Evolutionary conservation across 768 basidiomycete species (phyloP).

Genomic region (Boletus patriciae): DNA sequence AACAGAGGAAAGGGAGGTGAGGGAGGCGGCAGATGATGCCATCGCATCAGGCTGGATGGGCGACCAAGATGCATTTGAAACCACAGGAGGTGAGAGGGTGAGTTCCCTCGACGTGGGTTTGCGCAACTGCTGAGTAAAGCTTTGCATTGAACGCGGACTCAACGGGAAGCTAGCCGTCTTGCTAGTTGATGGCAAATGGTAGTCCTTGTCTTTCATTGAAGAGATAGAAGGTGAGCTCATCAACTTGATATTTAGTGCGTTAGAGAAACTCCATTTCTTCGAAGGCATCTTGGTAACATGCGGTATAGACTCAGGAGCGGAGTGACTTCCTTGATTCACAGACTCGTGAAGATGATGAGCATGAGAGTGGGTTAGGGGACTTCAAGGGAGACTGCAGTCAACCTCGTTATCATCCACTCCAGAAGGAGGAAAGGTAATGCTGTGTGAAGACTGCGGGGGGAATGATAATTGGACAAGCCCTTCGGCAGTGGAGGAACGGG

Average conservation of each 20-base stretch:
- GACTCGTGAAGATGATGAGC: constrained; percentile 41
- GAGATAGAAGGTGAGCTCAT: constrained; percentile 63
- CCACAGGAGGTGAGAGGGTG: constrained; percentile 43
- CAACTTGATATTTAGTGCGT: constrained; percentile 73
- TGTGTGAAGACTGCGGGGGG: constrained; percentile 60
- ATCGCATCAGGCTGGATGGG: constrained; percentile 73
- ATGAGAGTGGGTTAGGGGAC: constrained; percentile 41
- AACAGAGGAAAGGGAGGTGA: constrained; percentile 71
- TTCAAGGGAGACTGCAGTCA: constrained; percentile 52
- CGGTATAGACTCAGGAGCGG: constrained; percentile 45
- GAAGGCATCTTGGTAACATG: constrained; percentile 72
- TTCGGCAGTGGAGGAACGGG: constrained; percentile 93
- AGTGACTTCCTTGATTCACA: constrained; percentile 36
- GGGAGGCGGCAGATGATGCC: constrained; percentile 73
- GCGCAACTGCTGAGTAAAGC: constrained; percentile 63
- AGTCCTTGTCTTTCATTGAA: constrained; percentile 48
- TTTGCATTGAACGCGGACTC: constrained; percentile 64
- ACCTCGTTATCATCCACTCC: constrained; percentile 46
- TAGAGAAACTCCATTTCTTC: constrained; percentile 98
- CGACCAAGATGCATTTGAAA: constrained; percentile 58
- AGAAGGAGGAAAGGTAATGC: constrained; percentile 49
- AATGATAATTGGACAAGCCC: constrained; percentile 75
- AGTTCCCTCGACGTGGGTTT: constrained; percentile 72
- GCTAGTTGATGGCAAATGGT: constrained; percentile 29
- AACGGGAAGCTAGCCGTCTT: constrained; percentile 58